Percentiles rank a stretch among this genome's conserved stretches.
Conservation (phyloP, 768 basidiomycete genomes). For the Boletus sp. region DNA sequence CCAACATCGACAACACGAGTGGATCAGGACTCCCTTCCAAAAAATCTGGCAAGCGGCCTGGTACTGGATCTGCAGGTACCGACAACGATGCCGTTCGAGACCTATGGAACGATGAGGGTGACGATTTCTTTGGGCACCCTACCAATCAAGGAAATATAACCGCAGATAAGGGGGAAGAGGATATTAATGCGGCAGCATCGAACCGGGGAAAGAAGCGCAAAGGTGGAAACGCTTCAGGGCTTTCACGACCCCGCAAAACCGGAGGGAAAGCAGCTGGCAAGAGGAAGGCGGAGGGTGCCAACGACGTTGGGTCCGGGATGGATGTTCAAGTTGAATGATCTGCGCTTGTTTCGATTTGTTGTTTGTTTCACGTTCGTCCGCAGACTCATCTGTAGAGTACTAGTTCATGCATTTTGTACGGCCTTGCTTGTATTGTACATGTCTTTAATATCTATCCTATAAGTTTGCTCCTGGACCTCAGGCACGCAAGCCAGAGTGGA, state of each 20-base stretch:
- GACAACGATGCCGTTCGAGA: slow-evolving; percentile 49
- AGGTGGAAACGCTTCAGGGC: slow-evolving; percentile 19
- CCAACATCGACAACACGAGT: slow-evolving; percentile 56
- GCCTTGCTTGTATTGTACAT: slow-evolving; percentile 31
- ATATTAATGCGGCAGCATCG: slow-evolving; percentile 24
- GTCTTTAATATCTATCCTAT: slow-evolving; percentile 27
- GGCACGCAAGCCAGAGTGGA: too few relatives aligned
- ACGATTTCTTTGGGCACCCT: slow-evolving; percentile 78
- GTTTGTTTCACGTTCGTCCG: slow-evolving; percentile 9
- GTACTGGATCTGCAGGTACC: slow-evolving; percentile 31
- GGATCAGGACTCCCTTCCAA: slow-evolving; percentile 36
- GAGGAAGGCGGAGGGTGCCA: slow-evolving; percentile 29
- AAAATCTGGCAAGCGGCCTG: slow-evolving; percentile 35
- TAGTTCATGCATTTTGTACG: slow-evolving; percentile 29
- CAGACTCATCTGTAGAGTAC: slow-evolving; percentile 32
- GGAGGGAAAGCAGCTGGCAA: slow-evolving; percentile 32
- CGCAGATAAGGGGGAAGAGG: slow-evolving; percentile 32
- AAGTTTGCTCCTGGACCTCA: neutral
- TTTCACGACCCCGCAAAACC: slow-evolving; percentile 27
- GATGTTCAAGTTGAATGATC: slow-evolving; percentile 29
- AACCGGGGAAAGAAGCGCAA: slow-evolving; percentile 36
- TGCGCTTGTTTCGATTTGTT: slow-evolving; percentile 8
- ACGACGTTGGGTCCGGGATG: slow-evolving; percentile 25
- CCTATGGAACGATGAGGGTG: slow-evolving; percentile 84
- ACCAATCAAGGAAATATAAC: slow-evolving; percentile 24